Evolutionary conservation across 257 asterid species (phyloP), one percentile per base, ranked within the genome.

Genomic region (Solanum arcanum): DNA sequence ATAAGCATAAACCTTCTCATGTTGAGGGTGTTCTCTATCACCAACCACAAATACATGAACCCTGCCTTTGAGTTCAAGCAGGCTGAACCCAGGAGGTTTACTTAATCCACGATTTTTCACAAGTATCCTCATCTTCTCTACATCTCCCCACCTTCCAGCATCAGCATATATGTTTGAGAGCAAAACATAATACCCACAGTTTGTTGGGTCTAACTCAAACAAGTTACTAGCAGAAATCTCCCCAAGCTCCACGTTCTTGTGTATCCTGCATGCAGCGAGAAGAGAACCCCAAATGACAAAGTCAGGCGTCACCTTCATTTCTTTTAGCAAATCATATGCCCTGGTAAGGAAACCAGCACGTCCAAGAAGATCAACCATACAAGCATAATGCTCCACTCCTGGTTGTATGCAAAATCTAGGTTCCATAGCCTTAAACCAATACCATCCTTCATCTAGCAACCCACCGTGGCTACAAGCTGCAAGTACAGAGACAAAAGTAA

Each of bases 401-500:
- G 98, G 98, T 73, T 89, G 90, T 86, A 96, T 87, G 73, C 85
- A 86, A 85, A 94, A 97, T 90, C 91, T 91, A 62, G 93, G 94
- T 86, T 94, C 94, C 99, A 97, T 96, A 49, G 95, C 87, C 37
- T 90, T 91, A 88, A 96, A 95, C 98, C 98, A 96, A 89, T 93
- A 93, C 98, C 99, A 95, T 74, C 98, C 99, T 92, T 96, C 97
- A 66, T 95, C 96, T 29, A 94, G 93, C 62, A 95, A 88, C 49
- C 98, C 98, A 74, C 98, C 99, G 88, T 95, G 98, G 91, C 98
- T 92, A 92, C 98, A 96, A 86, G 99, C 98, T 59, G 99, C 94
- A 86, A 96, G 94, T 84, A 97, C 97, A 16, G 99, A 93, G 86
- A 96, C 92, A 76, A 97, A 94, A 84, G 92, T 96, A 66, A 97